Evolutionary conservation across 768 basidiomycete species (phyloP).

Genomic region (Boletus pseudopeckii): DNA sequence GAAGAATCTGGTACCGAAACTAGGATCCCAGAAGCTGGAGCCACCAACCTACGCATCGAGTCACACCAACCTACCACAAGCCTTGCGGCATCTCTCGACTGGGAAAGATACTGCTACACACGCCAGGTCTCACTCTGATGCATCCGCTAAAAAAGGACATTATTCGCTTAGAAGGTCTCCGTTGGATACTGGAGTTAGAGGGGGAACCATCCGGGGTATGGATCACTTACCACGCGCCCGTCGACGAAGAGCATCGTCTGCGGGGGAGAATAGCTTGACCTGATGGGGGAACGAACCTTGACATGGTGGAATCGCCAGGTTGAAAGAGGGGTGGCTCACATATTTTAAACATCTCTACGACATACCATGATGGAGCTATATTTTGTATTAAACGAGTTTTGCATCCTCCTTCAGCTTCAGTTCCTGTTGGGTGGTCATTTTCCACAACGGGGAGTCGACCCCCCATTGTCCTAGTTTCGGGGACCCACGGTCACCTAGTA

Average conservation of each 20-base stretch:
- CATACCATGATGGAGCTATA: not conserved
- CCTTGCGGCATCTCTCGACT: not conserved
- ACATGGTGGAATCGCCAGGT: not conserved
- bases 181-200: not conserved
- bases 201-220: not conserved
- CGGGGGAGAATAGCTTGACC: slow-evolving; percentile 35
- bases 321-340: not conserved
- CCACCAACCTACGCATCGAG: slow-evolving; percentile 33
- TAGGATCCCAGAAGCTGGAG: slow-evolving; percentile 59
- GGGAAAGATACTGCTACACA: slow-evolving; percentile 8
- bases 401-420: not conserved
- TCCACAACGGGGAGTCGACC: slow-evolving; percentile 2
- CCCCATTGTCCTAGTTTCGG: not conserved
- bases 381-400: slow-evolving; percentile 1
- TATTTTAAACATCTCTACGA: not conserved
- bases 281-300: not conserved
- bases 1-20: slow-evolving; percentile 65
- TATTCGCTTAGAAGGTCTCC: slow-evolving; percentile 14
- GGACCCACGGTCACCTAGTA: not conserved
- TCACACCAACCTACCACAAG: not conserved
- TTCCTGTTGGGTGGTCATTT: not conserved
- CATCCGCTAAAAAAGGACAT: slow-evolving; percentile 14
- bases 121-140: slow-evolving; percentile 24
- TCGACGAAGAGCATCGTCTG: slow-evolving; percentile 47
- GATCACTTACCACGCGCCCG: slow-evolving; percentile 20